phyloP scores from a whole-genome alignment of 1,284 basidiomycete genomes.

The Mycena sp. region DNA sequence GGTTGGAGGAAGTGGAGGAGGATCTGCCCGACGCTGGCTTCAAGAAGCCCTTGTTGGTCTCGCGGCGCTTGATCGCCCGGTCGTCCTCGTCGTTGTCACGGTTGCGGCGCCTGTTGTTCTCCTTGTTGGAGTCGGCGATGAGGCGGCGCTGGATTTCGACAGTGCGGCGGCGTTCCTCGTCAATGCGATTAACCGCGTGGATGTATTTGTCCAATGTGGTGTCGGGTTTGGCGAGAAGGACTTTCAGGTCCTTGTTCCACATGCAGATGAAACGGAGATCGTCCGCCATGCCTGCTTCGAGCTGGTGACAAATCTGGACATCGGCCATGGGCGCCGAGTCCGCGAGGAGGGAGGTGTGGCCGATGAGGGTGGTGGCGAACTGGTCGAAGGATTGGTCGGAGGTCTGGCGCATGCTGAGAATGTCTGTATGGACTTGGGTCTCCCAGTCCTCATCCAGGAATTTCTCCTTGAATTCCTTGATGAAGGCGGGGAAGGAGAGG shows the following conservation, averaged over 20 bases:
- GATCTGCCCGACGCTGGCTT: background rate
- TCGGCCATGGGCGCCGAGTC: too few species aligned
- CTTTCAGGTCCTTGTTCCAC: too few species aligned
- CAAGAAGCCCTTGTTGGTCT: background rate
- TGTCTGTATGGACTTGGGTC: background rate
- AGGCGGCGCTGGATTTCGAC: background rate
- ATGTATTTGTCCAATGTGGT: background rate
- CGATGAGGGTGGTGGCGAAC: background rate
- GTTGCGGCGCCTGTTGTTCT: slow-evolving; percentile 8
- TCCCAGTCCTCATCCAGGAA: background rate
- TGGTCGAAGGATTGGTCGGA: background rate
- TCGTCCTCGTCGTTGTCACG: background rate
- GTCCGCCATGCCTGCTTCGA: too few species aligned
- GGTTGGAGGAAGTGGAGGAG: background rate
- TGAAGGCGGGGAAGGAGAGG: background rate
- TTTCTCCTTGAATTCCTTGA: too few species aligned
- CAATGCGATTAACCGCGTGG: background rate
- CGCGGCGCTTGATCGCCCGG: background rate
- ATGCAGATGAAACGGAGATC: too few species aligned
- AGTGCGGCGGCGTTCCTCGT: background rate
- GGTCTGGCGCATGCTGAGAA: background rate
- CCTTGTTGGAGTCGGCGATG: background rate
- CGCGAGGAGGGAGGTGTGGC: too few species aligned
- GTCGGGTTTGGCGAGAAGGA: too few species aligned
- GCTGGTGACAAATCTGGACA: too few species aligned